phyloP scores from a whole-genome alignment of 2,329 filamentous ascomycete genomes.

The Colletotrichum acutatum region DNA sequence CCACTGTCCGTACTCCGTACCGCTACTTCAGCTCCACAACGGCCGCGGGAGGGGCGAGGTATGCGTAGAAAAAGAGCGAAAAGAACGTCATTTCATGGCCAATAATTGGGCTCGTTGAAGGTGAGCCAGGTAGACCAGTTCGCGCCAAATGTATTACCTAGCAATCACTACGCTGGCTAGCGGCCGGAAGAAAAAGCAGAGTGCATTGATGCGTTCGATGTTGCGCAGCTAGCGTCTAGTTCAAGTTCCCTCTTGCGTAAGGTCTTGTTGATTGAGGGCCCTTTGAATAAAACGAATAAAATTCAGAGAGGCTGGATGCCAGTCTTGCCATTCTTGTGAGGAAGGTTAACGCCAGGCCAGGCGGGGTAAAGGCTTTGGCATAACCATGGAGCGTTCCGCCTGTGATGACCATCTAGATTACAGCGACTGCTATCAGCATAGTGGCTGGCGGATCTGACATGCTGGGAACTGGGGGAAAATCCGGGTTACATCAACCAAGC shows the following conservation, averaged over 20 bases:
- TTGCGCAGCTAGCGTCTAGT: constrained; percentile 17
- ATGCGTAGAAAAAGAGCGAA: background rate
- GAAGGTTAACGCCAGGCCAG: background rate
- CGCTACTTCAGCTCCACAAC: constrained; percentile 9
- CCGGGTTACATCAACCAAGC: constrained; percentile 13
- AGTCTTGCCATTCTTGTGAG: background rate
- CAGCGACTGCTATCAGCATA: background rate
- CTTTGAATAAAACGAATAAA: background rate
- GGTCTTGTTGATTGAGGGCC: background rate
- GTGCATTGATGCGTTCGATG: constrained; percentile 17
- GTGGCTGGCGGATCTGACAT: background rate
- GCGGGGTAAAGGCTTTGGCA: background rate
- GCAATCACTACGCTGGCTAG: background rate
- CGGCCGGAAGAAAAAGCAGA: background rate
- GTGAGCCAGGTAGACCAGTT: background rate
- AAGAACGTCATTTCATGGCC: background rate
- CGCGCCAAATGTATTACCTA: background rate
- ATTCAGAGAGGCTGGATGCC: background rate
- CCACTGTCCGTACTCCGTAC: background rate
- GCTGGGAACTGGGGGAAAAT: background rate
- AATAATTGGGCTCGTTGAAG: background rate
- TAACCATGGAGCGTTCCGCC: background rate
- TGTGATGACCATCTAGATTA: background rate
- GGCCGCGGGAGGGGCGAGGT: constrained; percentile 1
- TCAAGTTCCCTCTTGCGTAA: background rate